Percentiles rank a stretch among this genome's conserved stretches.
These are phyloP conservation scores for Cadophora sp. DNA, from an alignment of 2,329 filamentous ascomycete genomes.

Conservation along the genomic window DNA sequence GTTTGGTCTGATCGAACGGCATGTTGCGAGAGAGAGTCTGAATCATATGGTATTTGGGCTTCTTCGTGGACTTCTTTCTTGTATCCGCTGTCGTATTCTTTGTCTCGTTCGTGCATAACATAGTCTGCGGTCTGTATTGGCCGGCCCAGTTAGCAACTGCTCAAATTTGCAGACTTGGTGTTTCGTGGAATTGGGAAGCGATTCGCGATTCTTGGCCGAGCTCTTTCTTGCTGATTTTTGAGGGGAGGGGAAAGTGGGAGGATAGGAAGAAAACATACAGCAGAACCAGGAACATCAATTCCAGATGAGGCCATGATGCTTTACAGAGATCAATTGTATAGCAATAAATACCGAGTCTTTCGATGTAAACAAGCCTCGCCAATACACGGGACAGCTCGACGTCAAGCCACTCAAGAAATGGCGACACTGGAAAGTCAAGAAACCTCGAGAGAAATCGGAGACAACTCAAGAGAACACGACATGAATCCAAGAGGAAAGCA, in stretches of 20 bases:
- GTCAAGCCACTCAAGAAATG: slow-evolving; percentile 11
- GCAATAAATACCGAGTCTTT: slow-evolving; percentile 1
- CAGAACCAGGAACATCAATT: slow-evolving; percentile 30
- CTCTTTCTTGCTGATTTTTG: not conserved
- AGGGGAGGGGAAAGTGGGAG: not conserved
- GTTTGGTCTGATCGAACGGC: slow-evolving; percentile 36
- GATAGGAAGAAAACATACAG: not conserved
- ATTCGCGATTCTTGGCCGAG: not conserved
- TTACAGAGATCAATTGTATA: not conserved
- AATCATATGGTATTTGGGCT: slow-evolving; percentile 26
- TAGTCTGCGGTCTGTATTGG: slow-evolving; percentile 22
- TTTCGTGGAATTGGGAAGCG: not conserved
- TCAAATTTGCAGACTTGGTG: not conserved
- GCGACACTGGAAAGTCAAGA: not conserved
- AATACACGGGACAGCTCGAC: not conserved
- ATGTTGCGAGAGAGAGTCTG: slow-evolving; percentile 22
- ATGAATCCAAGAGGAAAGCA: not conserved
- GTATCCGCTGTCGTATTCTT: slow-evolving; percentile 17
- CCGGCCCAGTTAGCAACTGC: not conserved
- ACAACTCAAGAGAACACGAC: not conserved
- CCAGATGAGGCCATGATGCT: slow-evolving; percentile 34
- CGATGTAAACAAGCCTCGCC: slow-evolving; percentile 17
- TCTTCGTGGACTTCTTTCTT: slow-evolving; percentile 35
- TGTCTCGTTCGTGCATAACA: slow-evolving; percentile 25
- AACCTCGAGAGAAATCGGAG: not conserved